Evolutionary conservation across 495 filamentous ascomycete genomes (phyloP), one percentile per base, ranked within the genome.

Genomic region (Penicillium paradoxum): DNA sequence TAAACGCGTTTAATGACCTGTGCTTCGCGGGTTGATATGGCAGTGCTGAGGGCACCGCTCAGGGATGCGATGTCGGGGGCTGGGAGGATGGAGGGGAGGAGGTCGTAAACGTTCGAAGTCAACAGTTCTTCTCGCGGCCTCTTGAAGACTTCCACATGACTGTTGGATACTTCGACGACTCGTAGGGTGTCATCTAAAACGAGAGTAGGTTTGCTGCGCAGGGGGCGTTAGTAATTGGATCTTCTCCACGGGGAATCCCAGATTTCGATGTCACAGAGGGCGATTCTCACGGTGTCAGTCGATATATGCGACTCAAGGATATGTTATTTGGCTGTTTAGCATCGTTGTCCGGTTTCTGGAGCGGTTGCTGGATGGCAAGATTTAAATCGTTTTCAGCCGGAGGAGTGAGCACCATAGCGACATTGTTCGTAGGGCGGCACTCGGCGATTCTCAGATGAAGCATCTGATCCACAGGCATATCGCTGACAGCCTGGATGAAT

Each of bases 131-230:
- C 68, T 17, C 72, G 64, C 11, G 59, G 39, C 15, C 68, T 56
- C 2, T 65, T 47, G 52, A 73, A 77, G 24, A 70, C 55, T 4
- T 57, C 45, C 6, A 77, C 54, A 51, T 81, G 76, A 48, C 77
- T 77, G 9, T 74, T 59, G 4, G 81, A 84, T 3, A 76, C 75
- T 21, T 76, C 66, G 24, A 74, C 54, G 38, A 83, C 69, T 38
- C 58, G 62, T 40, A 76, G 68, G 0, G 70, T 59, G 15, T 74
- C 66, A 47, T 80, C 71, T 4, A 84, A 65, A 34, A 83, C 53
- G 24, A 82, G 60, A 11, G 73, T 72, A 2, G 80, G 75, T 2
- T 75, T 68, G 3, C 49, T 51, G 29, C 10, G 10, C 22, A 3
- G 17, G 13, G 2, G 32, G 32, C 2, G 27, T 41, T 22, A 51